Percentiles rank a stretch among this genome's conserved stretches.
Conservation (phyloP, 1,284 basidiomycete genomes). For the Moesziomyces sp. region DNA sequence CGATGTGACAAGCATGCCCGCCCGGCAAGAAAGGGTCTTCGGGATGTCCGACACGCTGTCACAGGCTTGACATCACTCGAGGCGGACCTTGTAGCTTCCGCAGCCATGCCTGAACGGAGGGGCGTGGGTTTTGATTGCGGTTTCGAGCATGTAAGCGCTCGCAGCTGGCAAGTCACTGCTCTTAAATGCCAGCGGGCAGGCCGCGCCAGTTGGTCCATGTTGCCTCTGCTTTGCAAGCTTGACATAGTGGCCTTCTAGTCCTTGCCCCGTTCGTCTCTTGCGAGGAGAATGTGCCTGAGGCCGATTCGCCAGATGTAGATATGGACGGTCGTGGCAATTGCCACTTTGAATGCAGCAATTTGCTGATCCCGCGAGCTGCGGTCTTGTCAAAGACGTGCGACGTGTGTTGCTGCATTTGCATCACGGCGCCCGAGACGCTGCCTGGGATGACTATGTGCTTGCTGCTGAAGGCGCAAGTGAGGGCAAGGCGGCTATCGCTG, state of each 20-base stretch:
- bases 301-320: too few species aligned
- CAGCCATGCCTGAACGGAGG: too few species aligned
- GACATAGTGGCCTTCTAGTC: conserved; percentile 14
- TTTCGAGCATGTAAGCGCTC: too few species aligned
- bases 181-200: conserved; percentile 11
- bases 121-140: too few species aligned
- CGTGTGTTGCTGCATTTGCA: conserved; percentile 49
- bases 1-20: too few species aligned
- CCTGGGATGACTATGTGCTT: conserved; percentile 46
- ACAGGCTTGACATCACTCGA: not conserved
- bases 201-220: conserved; percentile 41
- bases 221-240: conserved; percentile 42
- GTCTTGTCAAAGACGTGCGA: conserved; percentile 31
- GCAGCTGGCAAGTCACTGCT: conserved; percentile 5
- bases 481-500: conserved; percentile 42
- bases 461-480: conserved; percentile 33
- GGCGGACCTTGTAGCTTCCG: too few species aligned
- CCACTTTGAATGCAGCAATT: conserved; percentile 1
- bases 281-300: conserved; percentile 53
- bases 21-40: too few species aligned
- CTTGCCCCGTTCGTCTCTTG: conserved; percentile 38
- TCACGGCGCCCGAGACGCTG: conserved; percentile 47
- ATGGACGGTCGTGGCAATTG: too few species aligned
- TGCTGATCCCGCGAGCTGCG: too few species aligned
- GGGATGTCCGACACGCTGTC: too few species aligned